Conservation (phyloP, 1,139 yeast genomes). For the Kodamaea arcana region DNA sequence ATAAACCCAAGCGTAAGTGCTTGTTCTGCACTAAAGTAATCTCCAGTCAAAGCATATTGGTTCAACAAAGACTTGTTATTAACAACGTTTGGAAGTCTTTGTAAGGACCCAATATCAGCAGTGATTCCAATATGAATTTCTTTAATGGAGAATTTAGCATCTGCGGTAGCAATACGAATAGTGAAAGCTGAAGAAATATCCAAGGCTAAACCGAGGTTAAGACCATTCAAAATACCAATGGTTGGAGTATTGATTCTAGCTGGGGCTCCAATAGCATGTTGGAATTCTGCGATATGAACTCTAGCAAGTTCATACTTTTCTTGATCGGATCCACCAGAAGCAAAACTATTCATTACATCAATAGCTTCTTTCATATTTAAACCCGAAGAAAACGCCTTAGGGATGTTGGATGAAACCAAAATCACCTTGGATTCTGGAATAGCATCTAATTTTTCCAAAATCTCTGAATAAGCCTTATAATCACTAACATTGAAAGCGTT, state of each 20-base stretch:
- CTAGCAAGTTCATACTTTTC: constrained; percentile 25
- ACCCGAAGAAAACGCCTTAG: constrained; percentile 62
- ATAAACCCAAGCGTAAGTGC: constrained; percentile 57
- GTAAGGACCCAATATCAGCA: constrained; percentile 78
- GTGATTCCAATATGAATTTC: constrained; percentile 74
- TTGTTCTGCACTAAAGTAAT: constrained; percentile 50
- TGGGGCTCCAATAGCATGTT: constrained; percentile 48
- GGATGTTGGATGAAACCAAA: constrained; percentile 52
- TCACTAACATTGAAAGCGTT: constrained; percentile 55
- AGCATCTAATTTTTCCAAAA: constrained; percentile 45
- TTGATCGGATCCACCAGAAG: constrained; percentile 4
- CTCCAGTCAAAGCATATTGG: constrained; percentile 64
- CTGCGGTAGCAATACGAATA: constrained; percentile 55
- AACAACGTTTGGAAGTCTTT: constrained; percentile 56
- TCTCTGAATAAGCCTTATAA: constrained; percentile 54
- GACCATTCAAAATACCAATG: constrained; percentile 45
- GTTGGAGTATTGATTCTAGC: constrained; percentile 47
- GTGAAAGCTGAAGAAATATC: constrained; percentile 61
- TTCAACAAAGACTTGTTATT: constrained; percentile 57
- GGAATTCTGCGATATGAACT: constrained; percentile 53
- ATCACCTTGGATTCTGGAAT: constrained; percentile 50
- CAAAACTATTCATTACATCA: constrained; percentile 10
- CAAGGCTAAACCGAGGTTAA: constrained; percentile 59
- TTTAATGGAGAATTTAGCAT: constrained; percentile 55
- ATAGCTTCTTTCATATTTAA: constrained; percentile 51